phyloP scores from a whole-genome alignment of 2,329 filamentous ascomycete genomes.

The Pseudogymnoascus sp. region DNA sequence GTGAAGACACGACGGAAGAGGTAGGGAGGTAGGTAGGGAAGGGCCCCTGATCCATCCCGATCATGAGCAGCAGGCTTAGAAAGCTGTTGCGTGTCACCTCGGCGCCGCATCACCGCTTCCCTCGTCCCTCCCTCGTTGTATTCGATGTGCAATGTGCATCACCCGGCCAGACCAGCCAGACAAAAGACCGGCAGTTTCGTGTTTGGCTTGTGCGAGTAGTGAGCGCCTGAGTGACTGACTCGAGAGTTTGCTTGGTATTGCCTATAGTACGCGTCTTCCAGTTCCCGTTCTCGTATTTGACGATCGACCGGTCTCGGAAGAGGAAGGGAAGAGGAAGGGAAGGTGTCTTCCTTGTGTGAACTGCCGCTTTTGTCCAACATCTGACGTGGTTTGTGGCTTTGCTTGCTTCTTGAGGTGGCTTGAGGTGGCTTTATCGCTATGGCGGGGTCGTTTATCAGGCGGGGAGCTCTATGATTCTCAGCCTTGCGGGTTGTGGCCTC shows the following conservation, averaged over 20 bases:
- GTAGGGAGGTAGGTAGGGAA: background rate
- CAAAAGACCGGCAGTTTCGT: background rate
- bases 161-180: background rate
- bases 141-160: background rate
- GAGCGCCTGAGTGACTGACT: background rate
- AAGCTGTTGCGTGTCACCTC: background rate
- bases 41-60: background rate
- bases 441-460: conserved; percentile 1
- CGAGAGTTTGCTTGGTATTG: background rate
- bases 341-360: background rate
- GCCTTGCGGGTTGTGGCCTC: background rate
- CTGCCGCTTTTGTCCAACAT: background rate
- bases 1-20: background rate
- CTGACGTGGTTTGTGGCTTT: background rate
- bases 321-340: background rate
- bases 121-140: background rate
- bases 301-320: conserved; percentile 1
- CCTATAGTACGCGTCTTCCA: background rate
- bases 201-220: background rate
- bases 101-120: background rate
- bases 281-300: background rate
- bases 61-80: background rate
- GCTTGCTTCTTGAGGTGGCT: background rate
- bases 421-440: background rate
- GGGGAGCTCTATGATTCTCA: background rate